Conservation (phyloP, 169 alveolate genomes). For the Plasmodium yoelii region DNA sequence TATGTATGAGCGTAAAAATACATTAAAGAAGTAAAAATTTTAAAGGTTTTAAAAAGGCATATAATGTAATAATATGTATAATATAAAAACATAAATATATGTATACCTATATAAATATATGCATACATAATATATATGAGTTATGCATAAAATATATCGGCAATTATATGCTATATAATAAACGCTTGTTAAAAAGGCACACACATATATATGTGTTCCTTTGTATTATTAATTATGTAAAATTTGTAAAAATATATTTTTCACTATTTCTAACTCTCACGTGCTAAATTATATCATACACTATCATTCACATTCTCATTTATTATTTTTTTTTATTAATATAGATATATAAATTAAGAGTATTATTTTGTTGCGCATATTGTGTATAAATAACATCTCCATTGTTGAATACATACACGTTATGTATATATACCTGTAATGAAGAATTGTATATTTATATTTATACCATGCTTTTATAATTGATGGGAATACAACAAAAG, state of each 20-base stretch:
- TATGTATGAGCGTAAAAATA: slow-evolving; percentile 3
- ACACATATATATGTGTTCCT: background rate
- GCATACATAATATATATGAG: background rate
- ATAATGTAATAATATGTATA: background rate
- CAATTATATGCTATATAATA: slow-evolving; percentile 16
- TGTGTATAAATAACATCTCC: no score
- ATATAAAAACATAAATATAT: background rate
- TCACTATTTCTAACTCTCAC: background rate
- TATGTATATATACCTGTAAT: background rate
- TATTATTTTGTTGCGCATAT: no score
- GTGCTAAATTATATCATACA: no score
- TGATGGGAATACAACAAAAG: no score
- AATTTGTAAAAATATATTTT: background rate
- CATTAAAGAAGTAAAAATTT: background rate
- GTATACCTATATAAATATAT: slow-evolving; percentile 15
- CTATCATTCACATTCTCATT: no score
- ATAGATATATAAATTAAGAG: no score
- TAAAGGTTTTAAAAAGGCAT: background rate
- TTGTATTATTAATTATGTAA: no score
- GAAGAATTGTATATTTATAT: no score
- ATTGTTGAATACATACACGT: background rate
- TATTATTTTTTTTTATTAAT: no score
- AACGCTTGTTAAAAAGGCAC: background rate
- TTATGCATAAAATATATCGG: slow-evolving; percentile 7
- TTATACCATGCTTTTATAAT: no score